These are phyloP conservation scores for Lentinula detonsa DNA, from an alignment of 768 basidiomycete genomes.

Conservation along the genomic window DNA sequence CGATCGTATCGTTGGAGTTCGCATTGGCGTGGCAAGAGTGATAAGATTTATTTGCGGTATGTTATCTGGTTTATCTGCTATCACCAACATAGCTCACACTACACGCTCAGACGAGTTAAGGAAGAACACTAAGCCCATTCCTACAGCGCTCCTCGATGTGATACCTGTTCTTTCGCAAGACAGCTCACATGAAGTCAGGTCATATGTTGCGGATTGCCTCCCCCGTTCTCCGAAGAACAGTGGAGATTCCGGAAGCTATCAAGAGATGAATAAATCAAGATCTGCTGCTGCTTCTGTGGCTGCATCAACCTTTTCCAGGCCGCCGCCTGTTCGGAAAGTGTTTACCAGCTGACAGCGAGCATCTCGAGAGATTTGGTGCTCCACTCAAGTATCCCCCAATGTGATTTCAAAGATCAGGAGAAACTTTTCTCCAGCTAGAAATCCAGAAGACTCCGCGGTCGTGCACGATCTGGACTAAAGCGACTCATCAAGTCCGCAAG, in stretches of 20 bases:
- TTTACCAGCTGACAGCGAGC: not conserved
- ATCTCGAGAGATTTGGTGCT: not conserved
- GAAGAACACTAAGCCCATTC: not conserved
- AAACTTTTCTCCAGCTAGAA: not conserved
- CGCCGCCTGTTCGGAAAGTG: conserved; percentile 16
- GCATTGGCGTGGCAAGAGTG: conserved; percentile 80
- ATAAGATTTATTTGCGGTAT: conserved; percentile 50
- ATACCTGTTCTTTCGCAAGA: conserved; percentile 49
- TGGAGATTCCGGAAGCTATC: not conserved
- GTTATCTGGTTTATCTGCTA: conserved; percentile 15
- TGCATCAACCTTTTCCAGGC: conserved; percentile 32
- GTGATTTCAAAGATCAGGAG: not conserved
- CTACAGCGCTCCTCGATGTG: conserved; percentile 19
- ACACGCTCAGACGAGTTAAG: not conserved
- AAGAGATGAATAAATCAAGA: not conserved
- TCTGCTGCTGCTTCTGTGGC: conserved; percentile 6
- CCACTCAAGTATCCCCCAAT: not conserved
- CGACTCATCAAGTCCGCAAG: not conserved
- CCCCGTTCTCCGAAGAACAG: not conserved
- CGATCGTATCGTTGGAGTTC: conserved; percentile 77
- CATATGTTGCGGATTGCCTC: conserved; percentile 33
- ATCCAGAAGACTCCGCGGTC: not conserved
- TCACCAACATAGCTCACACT: not conserved
- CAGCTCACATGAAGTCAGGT: conserved; percentile 52
- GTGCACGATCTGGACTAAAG: not conserved